Evolutionary conservation across 192 early-diverging fungal species (phyloP), one percentile per base, ranked within the genome.

Genomic region (Oehlia diaphana): DNA sequence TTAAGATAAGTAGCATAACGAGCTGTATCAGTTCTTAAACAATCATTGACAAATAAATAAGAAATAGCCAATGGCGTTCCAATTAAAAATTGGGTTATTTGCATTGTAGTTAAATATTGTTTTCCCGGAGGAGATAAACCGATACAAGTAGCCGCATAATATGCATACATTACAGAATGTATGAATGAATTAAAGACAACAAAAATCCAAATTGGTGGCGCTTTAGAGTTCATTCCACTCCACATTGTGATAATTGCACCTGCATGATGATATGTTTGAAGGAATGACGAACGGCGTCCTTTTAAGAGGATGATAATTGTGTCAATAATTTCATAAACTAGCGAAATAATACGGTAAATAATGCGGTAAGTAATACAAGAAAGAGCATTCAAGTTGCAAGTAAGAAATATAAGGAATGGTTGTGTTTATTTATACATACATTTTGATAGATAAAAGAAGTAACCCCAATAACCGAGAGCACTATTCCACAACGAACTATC

Each of bases 251-350:
- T 82, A 81, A 96, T 96, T 47, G 93, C 92, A 58, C 94, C 94
- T 9, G 93, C 90, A 80, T 95, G 95, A 82, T 96, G 95, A 86
- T 94, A 96, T 61, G 91, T 92, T 87, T 96, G 94, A 63, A 96
- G 86, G 19, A 94, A 87, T 26, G 92, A 93, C 0, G 93, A 92
- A 64, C 88, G 88, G 67, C 91, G 90, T 37, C 93, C 93, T 82
- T 96, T 95, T 33, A 92, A 67, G 63, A 96, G 81, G 78, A 96
- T 93, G 81, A 96, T 95, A 81, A 92, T 89, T 69, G 95, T 96
- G 79, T 96, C 95, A 67, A 96, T 87, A 44, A 96, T 88, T 82
- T 96, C 95, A 85, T 95, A 96, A 83, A 90, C 83, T 83, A 81
- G 12, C 2, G 16, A 76, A 76, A 76, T 19, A 31, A 74, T 39